Conservation (phyloP, 805 yeast genomes). For the Candida parachauliodes region DNA sequence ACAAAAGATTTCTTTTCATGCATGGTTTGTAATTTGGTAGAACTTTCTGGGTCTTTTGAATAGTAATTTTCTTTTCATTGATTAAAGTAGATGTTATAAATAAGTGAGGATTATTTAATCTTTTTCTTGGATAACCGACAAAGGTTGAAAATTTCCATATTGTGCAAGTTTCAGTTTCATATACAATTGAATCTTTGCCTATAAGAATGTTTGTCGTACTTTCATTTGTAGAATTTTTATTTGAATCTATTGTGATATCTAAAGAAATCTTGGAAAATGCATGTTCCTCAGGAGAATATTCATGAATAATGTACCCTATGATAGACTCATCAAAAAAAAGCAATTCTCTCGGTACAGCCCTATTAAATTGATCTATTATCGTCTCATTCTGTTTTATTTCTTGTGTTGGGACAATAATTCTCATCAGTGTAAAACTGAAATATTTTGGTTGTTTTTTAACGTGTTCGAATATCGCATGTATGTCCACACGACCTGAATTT, state of each 20-base stretch:
- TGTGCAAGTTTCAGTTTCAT: slow-evolving; percentile 8
- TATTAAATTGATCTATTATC: slow-evolving; percentile 5
- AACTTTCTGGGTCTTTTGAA: slow-evolving; percentile 3
- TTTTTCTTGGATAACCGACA: slow-evolving; percentile 28
- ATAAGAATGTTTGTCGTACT: background rate
- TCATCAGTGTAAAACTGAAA: background rate
- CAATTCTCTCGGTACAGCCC: background rate
- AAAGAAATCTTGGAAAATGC: slow-evolving; percentile 11
- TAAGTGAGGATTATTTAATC: slow-evolving; percentile 23
- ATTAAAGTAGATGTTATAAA: slow-evolving; percentile 18
- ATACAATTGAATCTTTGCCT: background rate
- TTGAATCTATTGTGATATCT: slow-evolving; percentile 18
- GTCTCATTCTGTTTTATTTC: slow-evolving; percentile 5
- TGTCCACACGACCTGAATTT: too few species aligned
- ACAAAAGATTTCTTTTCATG: slow-evolving; percentile 12
- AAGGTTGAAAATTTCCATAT: slow-evolving; percentile 31
- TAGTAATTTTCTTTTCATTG: slow-evolving; percentile 8
- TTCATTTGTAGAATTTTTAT: slow-evolving; percentile 13
- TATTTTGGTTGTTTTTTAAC: slow-evolving; percentile 1
- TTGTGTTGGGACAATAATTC: slow-evolving; percentile 8
- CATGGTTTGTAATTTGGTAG: slow-evolving; percentile 18
- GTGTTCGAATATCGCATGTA: too few species aligned
- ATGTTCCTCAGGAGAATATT: too few species aligned
- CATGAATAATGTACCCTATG: slow-evolving; percentile 24
- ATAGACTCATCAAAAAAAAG: slow-evolving; percentile 30